Evolutionary conservation across 1,139 yeast species (phyloP), one percentile per base, ranked within the genome.

Genomic region (Komagataea norvegica): DNA sequence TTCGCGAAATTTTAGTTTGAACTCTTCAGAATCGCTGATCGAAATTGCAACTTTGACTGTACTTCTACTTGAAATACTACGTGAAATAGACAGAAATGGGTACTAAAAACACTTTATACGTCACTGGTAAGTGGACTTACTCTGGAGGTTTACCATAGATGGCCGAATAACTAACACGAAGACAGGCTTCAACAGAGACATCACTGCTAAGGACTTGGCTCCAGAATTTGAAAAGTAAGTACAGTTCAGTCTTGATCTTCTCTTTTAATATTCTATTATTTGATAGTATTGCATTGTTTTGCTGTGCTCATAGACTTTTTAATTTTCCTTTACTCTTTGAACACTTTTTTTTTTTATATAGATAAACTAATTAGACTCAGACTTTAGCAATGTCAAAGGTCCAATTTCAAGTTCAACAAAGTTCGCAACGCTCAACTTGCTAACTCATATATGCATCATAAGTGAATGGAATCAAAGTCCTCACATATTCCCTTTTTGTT

Each of bases 161-260:
- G 5, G 6, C 18, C 19, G 14, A 25, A 13, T 8, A 25, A 14
- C 15, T 29, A 9, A 19, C 6, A 18, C 18, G 17, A 3, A 8
- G n/a, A 27, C 32, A 62, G 84, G 87, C 21, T 79, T 80, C 56
- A 58, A 68, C 31, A 70, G 67, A 44, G 84, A 73, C 29, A 65
- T 78, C 39, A 69, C 73, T 55, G 87, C 87, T 22, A 74, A 75
- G 34, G 82, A 76, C 44, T 67, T 81, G 48, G 87, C 86, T 9
- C 75, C 78, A 25, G 79, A 75, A 37, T 79, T 81, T 55, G 87
- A 80, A 61, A 68, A 70, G 83, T 79, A 71, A 59, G 80, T 72
- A 33, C n/a, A 5, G 23, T 20, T 29, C 10, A 19, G 29, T 28
- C 24, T 37, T 38, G 35, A 58, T 36, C 21, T 30, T 15, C 18